phyloP scores from a whole-genome alignment of 1,139 yeast species.

The Blastobotrys serpentis region DNA sequence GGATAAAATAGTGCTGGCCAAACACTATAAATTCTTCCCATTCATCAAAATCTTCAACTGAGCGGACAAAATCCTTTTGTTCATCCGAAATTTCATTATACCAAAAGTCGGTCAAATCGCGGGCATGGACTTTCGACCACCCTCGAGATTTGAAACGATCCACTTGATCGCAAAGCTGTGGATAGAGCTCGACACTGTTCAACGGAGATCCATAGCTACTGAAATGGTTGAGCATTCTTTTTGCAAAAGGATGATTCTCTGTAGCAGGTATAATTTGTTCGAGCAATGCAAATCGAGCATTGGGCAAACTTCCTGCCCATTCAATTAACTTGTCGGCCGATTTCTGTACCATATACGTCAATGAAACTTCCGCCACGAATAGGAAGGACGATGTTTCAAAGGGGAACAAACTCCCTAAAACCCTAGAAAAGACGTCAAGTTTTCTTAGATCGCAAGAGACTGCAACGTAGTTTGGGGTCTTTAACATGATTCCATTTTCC shows the following conservation, averaged over 20 bases:
- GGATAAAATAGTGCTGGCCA: slow-evolving; percentile 71
- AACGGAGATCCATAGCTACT: slow-evolving; percentile 65
- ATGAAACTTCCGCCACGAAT: slow-evolving; percentile 78
- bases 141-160: slow-evolving; percentile 51
- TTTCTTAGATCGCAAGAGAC: slow-evolving; percentile 74
- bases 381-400: slow-evolving; percentile 46
- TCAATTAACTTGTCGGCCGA: slow-evolving; percentile 65
- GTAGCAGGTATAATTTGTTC: slow-evolving; percentile 76
- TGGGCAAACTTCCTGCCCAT: slow-evolving; percentile 48
- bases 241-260: slow-evolving; percentile 62
- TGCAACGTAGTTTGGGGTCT: slow-evolving; percentile 52
- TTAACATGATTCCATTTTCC: slow-evolving; percentile 37
- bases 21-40: slow-evolving; percentile 79
- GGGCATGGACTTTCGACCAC: slow-evolving; percentile 51
- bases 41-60: slow-evolving; percentile 73
- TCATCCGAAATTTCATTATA: slow-evolving; percentile 42
- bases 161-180: slow-evolving; percentile 50
- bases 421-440: slow-evolving; percentile 42
- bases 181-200: slow-evolving; percentile 63
- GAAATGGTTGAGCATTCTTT: slow-evolving; percentile 74
- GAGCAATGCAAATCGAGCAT: slow-evolving; percentile 62
- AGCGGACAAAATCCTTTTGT: slow-evolving; percentile 46
- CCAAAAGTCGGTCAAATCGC: slow-evolving; percentile 63
- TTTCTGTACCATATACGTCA: slow-evolving; percentile 73
- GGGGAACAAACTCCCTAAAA: slow-evolving; percentile 38